Percentiles rank a stretch among this genome's conserved stretches.
Conservation (phyloP, 2,329 filamentous ascomycete genomes). For the Ascosphaera acerosa region DNA sequence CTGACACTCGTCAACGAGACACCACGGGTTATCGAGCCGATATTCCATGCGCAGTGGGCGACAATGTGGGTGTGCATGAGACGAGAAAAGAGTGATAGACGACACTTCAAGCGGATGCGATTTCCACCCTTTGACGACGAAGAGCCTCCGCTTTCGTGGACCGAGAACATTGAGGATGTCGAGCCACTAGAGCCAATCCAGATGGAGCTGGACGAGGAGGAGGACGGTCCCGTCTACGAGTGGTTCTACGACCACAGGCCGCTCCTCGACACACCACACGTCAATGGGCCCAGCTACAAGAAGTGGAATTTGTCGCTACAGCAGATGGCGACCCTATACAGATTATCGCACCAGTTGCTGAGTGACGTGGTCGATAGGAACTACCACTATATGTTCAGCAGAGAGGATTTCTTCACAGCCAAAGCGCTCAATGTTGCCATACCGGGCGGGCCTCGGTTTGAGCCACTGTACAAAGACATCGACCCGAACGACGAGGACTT, state of each 20-base stretch:
- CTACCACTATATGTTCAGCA: constrained; percentile 92
- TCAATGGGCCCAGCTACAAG: constrained; percentile 93
- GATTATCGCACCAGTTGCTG: constrained; percentile 68
- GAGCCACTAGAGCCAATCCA: constrained; percentile 94
- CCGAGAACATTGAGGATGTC: constrained; percentile 95
- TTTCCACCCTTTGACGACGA: constrained; percentile 98
- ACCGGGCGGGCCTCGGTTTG: constrained; percentile 88
- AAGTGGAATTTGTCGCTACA: constrained; percentile 77
- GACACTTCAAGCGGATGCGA: constrained; percentile 95
- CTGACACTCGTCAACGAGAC: constrained; percentile 91
- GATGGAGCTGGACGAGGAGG: constrained; percentile 87
- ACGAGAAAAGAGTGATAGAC: constrained; percentile 83
- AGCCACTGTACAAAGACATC: constrained; percentile 94
- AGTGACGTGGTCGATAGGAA: constrained; percentile 89
- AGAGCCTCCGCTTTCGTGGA: constrained; percentile 91
- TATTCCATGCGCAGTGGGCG: constrained; percentile 96
- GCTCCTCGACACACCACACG: constrained; percentile 69
- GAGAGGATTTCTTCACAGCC: constrained; percentile 82
- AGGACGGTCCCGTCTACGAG: constrained; percentile 74
- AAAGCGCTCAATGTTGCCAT: constrained; percentile 95
- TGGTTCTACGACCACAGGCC: constrained; percentile 96
- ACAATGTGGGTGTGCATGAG: constrained; percentile 99
- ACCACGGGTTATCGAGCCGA: constrained; percentile 86
- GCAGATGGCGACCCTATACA: constrained; percentile 90
- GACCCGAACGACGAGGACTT: constrained; percentile 98